Conservation (phyloP, 768 basidiomycete genomes). For the Lactarius hengduanensis region DNA sequence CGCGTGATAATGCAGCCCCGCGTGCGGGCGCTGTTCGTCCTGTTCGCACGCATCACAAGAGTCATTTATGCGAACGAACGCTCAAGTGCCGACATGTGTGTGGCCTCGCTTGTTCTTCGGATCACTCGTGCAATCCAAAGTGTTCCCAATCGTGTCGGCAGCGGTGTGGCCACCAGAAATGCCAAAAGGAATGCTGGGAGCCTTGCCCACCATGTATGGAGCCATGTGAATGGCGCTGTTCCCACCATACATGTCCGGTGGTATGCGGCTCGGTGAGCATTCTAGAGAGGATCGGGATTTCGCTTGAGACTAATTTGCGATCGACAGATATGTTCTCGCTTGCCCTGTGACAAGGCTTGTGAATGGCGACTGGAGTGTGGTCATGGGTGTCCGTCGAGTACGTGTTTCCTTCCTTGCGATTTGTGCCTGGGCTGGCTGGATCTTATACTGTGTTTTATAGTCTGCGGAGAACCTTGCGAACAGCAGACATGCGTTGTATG, state of each 20-base stretch:
- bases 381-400: constrained; percentile 41
- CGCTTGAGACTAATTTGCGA: neutral
- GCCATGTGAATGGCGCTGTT: constrained; percentile 38
- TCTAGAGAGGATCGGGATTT: neutral
- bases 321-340: constrained; percentile 38
- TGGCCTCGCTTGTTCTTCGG: constrained; percentile 32
- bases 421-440: neutral
- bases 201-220: constrained; percentile 39
- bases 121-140: constrained; percentile 33
- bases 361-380: constrained; percentile 35
- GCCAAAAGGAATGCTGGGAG: constrained; percentile 35
- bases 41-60: constrained; percentile 29
- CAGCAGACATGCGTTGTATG: constrained; percentile 38
- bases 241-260: constrained; percentile 37
- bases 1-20: constrained; percentile 2
- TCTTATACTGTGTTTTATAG: constrained; percentile 27
- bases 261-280: constrained; percentile 40
- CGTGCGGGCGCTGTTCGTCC: neutral
- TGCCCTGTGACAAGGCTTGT: constrained; percentile 41
- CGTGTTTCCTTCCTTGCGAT: constrained; percentile 1
- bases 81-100: constrained; percentile 39
- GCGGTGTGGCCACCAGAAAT: constrained; percentile 35
- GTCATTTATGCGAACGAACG: constrained; percentile 35
- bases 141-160: constrained; percentile 34
- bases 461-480: constrained; percentile 41